Conservation (phyloP, 805 yeast species). For the Candida gorgasii region DNA sequence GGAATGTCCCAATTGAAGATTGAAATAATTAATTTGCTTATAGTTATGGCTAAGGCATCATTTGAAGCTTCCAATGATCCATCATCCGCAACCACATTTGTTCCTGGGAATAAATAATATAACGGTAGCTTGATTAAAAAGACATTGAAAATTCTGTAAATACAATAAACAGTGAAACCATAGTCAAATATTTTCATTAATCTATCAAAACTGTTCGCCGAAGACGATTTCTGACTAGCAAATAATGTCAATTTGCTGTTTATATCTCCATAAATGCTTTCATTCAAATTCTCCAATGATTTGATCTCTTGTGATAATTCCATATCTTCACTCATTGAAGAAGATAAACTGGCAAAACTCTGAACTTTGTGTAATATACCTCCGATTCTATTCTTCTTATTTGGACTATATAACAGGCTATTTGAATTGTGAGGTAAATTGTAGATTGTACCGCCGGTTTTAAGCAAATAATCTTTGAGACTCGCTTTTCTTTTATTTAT, state of each 20-base stretch:
- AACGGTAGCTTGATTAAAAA: conserved; percentile 42
- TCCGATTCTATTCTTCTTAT: conserved; percentile 21
- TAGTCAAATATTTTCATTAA: conserved; percentile 20
- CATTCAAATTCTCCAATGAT: conserved; percentile 33
- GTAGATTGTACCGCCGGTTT: conserved; percentile 28
- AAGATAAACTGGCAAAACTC: conserved; percentile 39
- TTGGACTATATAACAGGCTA: conserved; percentile 1
- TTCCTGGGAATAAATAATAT: conserved; percentile 16
- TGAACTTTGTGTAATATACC: conserved; percentile 41
- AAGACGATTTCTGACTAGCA: conserved; percentile 7
- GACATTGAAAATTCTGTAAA: conserved; percentile 48
- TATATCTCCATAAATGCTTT: conserved; percentile 32
- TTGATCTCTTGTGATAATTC: conserved; percentile 43
- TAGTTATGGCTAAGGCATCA: conserved; percentile 52
- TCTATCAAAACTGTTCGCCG: conserved; percentile 4
- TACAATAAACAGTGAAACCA: conserved; percentile 48
- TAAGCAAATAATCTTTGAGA: conserved; percentile 21
- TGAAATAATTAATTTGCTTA: conserved; percentile 36
- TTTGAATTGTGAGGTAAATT: conserved; percentile 16
- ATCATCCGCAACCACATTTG: not conserved
- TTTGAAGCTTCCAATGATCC: conserved; percentile 18
- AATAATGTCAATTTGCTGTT: conserved; percentile 20
- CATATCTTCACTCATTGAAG: conserved; percentile 9
- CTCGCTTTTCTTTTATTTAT: conserved; percentile 33
- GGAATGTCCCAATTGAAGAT: conserved; percentile 21